phyloP scores from a whole-genome alignment of 2,329 filamentous ascomycete genomes.

The Macrophomina tecta region DNA sequence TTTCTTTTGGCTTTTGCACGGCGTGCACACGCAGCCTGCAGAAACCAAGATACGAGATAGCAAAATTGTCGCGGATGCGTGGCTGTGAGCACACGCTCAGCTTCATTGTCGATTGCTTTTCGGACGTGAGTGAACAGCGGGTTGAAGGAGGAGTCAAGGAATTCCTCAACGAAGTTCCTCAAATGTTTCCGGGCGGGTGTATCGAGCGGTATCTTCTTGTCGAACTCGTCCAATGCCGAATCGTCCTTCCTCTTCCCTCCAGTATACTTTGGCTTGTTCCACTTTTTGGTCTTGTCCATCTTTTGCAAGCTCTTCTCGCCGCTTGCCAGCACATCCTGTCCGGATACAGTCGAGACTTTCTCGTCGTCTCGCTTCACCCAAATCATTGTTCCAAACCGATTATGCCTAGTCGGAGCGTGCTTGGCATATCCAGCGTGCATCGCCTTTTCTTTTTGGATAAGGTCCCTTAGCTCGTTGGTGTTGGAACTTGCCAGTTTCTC shows the following conservation, averaged over 20 bases:
- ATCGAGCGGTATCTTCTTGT: conserved; percentile 73
- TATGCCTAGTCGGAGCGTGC: conserved; percentile 84
- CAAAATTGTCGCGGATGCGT: conserved; percentile 87
- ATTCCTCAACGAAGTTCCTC: conserved; percentile 85
- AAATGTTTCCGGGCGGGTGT: conserved; percentile 76
- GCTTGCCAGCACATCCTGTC: conserved; percentile 82
- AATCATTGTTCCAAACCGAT: conserved; percentile 94
- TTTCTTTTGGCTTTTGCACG: conserved; percentile 63
- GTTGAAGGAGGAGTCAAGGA: conserved; percentile 94
- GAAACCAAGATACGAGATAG: conserved; percentile 90
- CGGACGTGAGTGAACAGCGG: conserved; percentile 82
- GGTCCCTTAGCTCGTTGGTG: conserved; percentile 72
- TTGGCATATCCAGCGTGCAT: conserved; percentile 79
- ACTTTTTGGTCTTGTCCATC: conserved; percentile 90
- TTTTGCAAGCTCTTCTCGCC: conserved; percentile 77
- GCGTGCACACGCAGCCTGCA: conserved; percentile 80
- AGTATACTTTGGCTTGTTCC: conserved; percentile 75
- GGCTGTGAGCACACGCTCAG: conserved; percentile 74
- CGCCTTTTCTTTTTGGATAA: conserved; percentile 83
- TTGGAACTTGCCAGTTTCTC: conserved; percentile 71
- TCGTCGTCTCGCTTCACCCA: conserved; percentile 90
- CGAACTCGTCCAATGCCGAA: conserved; percentile 68
- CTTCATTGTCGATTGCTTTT: conserved; percentile 88
- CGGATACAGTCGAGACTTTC: conserved; percentile 84
- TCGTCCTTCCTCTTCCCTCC: conserved; percentile 46